Percentiles rank a stretch among this genome's conserved stretches.
These are phyloP conservation scores for Abelmoschus esculentus DNA, from an alignment of 345 rosid species.

Conservation along the genomic window DNA sequence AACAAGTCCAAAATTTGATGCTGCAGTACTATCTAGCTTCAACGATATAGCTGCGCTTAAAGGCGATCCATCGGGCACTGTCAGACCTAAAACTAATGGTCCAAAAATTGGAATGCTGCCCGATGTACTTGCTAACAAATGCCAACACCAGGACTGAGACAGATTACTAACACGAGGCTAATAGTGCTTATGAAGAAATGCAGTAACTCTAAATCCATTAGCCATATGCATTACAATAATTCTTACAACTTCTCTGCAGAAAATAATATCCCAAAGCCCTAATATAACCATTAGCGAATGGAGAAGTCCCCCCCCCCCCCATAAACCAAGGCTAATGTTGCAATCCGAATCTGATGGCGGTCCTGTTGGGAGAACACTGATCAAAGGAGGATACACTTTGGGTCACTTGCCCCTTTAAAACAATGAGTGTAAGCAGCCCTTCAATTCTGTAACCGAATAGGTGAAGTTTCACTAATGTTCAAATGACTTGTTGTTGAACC, in stretches of 20 bases:
- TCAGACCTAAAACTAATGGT: conserved; percentile 30
- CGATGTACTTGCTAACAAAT: conserved; percentile 5
- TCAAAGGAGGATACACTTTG: neutral
- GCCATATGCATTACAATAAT: neutral
- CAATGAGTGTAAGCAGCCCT: neutral
- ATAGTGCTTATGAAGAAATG: too few species aligned
- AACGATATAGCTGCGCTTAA: conserved; percentile 30
- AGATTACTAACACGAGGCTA: too few species aligned
- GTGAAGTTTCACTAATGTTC: neutral
- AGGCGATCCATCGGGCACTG: conserved; percentile 43
- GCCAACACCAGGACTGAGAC: conserved; percentile 15
- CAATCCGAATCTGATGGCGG: neutral
- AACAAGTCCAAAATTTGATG: neutral
- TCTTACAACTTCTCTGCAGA: neutral
- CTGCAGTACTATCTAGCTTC: conserved; percentile 19
- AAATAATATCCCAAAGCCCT: too few species aligned
- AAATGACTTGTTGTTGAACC: conserved; percentile 10
- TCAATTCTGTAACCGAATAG: neutral
- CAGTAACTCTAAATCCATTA: neutral
- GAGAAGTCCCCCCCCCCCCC: neutral
- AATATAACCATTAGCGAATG: neutral
- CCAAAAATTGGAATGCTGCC: conserved; percentile 20
- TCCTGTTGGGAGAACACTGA: too few species aligned
- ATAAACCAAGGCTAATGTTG: neutral
- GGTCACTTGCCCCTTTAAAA: neutral